Evolutionary conservation across 305 asterid genomes (phyloP).

Genomic region (Lippia alba): DNA sequence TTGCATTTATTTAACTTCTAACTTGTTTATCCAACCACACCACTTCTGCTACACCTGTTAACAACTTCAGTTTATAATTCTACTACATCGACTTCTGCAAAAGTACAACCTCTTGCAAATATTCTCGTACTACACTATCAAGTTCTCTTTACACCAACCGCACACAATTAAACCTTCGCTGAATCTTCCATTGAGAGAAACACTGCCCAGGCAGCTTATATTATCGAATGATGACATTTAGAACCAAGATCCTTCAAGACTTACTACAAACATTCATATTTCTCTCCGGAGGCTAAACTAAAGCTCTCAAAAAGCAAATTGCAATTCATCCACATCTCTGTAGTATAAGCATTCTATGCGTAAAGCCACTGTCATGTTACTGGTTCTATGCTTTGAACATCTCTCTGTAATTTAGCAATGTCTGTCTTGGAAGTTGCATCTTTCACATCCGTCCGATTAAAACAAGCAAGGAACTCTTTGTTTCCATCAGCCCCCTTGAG

Average conservation of each 20-base stretch:
- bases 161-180: too few species aligned
- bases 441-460: slow-evolving; percentile 44
- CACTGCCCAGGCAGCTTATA: not conserved
- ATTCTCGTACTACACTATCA: too few species aligned
- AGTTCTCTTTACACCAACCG: too few species aligned
- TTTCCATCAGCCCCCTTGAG: slow-evolving; percentile 93
- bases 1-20: too few species aligned
- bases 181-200: not conserved
- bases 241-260: slow-evolving; percentile 1
- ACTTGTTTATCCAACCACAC: too few species aligned
- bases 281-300: not conserved
- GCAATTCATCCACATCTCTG: not conserved
- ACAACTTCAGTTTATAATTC: too few species aligned
- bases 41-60: too few species aligned
- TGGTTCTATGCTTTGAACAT: slow-evolving; percentile 13
- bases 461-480: slow-evolving; percentile 84
- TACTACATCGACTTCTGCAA: too few species aligned
- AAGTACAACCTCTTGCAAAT: too few species aligned
- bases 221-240: not conserved
- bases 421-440: slow-evolving; percentile 39
- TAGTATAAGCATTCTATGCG: slow-evolving; percentile 10
- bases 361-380: not conserved
- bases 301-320: not conserved
- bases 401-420: slow-evolving; percentile 39
- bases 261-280: not conserved